Conservation (phyloP, 2,329 filamentous ascomycete species). For the Colletotrichum lini region DNA sequence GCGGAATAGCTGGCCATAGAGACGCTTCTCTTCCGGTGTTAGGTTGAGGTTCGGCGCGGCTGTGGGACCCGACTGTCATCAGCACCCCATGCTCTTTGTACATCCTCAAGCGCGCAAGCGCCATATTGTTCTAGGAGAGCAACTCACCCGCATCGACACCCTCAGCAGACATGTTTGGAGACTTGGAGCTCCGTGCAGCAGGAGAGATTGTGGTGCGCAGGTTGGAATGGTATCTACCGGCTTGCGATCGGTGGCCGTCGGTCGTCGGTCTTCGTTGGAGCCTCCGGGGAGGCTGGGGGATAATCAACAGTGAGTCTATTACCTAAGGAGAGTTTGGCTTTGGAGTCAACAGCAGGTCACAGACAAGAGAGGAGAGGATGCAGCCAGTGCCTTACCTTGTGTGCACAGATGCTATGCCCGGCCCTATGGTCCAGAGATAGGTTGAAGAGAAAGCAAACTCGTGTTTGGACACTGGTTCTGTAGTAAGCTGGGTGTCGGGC, state of each 20-base stretch:
- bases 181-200: conserved; percentile 5
- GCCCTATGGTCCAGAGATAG: conserved; percentile 23
- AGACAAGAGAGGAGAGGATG: neutral
- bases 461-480: conserved; percentile 18
- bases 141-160: conserved; percentile 39
- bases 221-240: neutral
- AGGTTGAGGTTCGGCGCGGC: conserved; percentile 83
- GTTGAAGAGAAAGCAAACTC: conserved; percentile 12
- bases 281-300: conserved; percentile 32
- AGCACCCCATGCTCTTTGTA: conserved; percentile 13
- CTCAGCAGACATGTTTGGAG: conserved; percentile 39
- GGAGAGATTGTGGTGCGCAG: conserved; percentile 9
- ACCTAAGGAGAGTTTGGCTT: conserved; percentile 4
- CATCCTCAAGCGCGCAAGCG: conserved; percentile 9
- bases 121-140: neutral
- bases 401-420: conserved; percentile 32
- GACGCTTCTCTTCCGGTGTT: conserved; percentile 90
- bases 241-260: neutral
- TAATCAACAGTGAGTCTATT: conserved; percentile 21
- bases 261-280: conserved; percentile 24
- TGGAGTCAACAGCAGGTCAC: conserved; percentile 6
- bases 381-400: conserved; percentile 14
- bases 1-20: conserved; percentile 93
- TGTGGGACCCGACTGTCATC: conserved; percentile 48
- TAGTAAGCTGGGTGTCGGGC: conserved; percentile 19